Percentiles rank a stretch among this genome's conserved stretches.
Conservation (phyloP, 164 flowering plant species). For the Magnolia sinica region DNA sequence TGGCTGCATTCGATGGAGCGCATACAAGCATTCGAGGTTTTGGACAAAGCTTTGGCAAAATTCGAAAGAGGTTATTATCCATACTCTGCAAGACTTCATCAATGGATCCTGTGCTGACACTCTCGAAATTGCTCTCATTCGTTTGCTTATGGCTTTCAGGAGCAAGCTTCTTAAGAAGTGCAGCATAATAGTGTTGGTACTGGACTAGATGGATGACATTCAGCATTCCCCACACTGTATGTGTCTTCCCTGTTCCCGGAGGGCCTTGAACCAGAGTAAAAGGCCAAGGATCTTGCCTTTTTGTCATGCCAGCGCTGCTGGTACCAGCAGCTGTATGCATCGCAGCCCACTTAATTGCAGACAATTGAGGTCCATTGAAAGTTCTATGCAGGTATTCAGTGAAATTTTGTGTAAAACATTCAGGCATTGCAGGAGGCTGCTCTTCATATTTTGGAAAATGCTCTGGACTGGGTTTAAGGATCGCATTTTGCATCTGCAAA, state of each 20-base stretch:
- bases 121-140: slow-evolving; percentile 57
- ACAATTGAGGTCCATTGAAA: slow-evolving; percentile 85
- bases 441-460: slow-evolving; percentile 93
- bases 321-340: slow-evolving; percentile 99
- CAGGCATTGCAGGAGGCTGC: slow-evolving; percentile 92
- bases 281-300: slow-evolving; percentile 99
- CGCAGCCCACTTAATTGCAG: slow-evolving; percentile 98
- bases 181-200: slow-evolving; percentile 89
- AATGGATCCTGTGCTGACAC: slow-evolving; percentile 62
- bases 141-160: slow-evolving; percentile 86
- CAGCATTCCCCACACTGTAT: slow-evolving; percentile 99
- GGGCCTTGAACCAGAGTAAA: slow-evolving; percentile 98
- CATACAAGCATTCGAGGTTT: slow-evolving; percentile 98
- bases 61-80: slow-evolving; percentile 89
- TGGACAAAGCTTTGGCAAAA: slow-evolving; percentile 89
- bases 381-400: slow-evolving; percentile 65
- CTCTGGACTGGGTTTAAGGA: slow-evolving; percentile 86
- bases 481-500: slow-evolving; percentile 92
- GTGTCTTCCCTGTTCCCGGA: slow-evolving; percentile 98
- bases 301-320: slow-evolving; percentile 44
- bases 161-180: slow-evolving; percentile 84
- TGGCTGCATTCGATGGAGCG: slow-evolving; percentile 99
- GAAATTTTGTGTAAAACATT: slow-evolving; percentile 88
- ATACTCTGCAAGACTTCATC: slow-evolving; percentile 92
- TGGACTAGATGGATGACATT: slow-evolving; percentile 97